Base-by-base conservation (phyloP, 176 grass and related monocot genomes). In the Aegilops bicornis region DNA sequence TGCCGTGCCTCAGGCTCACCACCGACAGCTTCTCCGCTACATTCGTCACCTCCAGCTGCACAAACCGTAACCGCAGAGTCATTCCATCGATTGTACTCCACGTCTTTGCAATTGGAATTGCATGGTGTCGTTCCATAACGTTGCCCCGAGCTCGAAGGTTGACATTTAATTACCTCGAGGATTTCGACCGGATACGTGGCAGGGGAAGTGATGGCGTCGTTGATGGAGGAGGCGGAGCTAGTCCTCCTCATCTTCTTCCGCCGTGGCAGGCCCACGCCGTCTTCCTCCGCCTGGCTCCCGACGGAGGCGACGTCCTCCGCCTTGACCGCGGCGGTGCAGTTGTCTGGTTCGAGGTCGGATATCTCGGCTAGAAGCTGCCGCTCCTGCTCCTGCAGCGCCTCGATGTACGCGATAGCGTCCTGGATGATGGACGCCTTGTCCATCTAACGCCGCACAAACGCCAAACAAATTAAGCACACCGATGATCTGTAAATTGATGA, bases 361-460 rank as follows among this genome's bases (percentile, higher is more conserved):
- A 93, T 50, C 39, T 95, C 89, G 8, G 77, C 76, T n/a, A 78
- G 89, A 10, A 92, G 1, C 33, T 16, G 68, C 54, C 79, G 83
- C 84, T 98, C 95, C 60, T 98, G 71, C 29, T 93, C 88, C 81
- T 98, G 91, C 20, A 97, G 89, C 17, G 82, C 19, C 88, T 95
- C 59, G 84, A 95, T 86, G 87, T 92, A 93, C 1, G 73, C 62
- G 47, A 98, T 98, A 6, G 89, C 95, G 58, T 98, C 93, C 78
- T 86, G 82, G 66, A 98, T 59, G 39, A 89, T 91, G 20, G 92
- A 91, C 5, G 90, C 92, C 89, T 94, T 97, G 84, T 97, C 94
- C 92, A 97, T 92, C 94, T 96, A 20, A 43, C 37, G 24, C 6
- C 16, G 37, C 67, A 62, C n/a, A 33, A 29, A 27, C 69, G 43